Percentiles rank a stretch among this genome's conserved stretches.
phyloP scores from a whole-genome alignment of 140 eudicot species.

The Stevia rebaudiana region DNA sequence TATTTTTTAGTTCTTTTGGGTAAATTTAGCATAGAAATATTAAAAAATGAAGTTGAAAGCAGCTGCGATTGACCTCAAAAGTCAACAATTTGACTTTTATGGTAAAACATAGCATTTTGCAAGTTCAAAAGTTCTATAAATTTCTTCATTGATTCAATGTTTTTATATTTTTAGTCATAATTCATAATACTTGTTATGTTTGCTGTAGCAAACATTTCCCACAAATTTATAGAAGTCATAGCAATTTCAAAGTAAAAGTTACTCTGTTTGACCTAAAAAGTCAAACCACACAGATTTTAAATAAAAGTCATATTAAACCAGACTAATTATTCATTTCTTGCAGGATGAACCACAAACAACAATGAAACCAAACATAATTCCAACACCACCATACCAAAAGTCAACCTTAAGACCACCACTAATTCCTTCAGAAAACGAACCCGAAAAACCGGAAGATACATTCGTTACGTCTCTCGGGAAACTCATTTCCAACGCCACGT shows the following conservation, averaged over 20 bases:
- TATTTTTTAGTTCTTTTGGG: no score
- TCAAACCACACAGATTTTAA: not conserved
- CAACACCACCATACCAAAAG: constrained; percentile 46
- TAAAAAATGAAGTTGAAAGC: constrained; percentile 4
- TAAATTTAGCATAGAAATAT: not conserved
- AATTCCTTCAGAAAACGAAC: constrained; percentile 64
- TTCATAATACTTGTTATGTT: not conserved
- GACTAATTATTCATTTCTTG: constrained; percentile 6
- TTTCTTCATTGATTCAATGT: no score
- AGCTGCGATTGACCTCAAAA: not conserved
- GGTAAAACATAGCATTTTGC: not conserved
- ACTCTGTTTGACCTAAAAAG: not conserved
- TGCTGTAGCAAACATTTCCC: not conserved
- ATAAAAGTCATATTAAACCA: not conserved
- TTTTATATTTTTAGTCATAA: not conserved
- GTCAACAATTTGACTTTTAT: constrained; percentile 11
- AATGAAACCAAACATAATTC: constrained; percentile 34
- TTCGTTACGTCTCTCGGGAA: constrained; percentile 61
- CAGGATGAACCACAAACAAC: constrained; percentile 38
- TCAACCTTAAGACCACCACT: constrained; percentile 57
- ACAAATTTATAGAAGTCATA: not conserved
- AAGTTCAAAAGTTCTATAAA: no score
- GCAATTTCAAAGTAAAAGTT: not conserved
- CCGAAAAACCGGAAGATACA: constrained; percentile 74
- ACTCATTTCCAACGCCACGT: constrained; percentile 51